Evolutionary conservation across 441 rosid species (phyloP).

Genomic region (Pelargonium myrrhifolium): DNA sequence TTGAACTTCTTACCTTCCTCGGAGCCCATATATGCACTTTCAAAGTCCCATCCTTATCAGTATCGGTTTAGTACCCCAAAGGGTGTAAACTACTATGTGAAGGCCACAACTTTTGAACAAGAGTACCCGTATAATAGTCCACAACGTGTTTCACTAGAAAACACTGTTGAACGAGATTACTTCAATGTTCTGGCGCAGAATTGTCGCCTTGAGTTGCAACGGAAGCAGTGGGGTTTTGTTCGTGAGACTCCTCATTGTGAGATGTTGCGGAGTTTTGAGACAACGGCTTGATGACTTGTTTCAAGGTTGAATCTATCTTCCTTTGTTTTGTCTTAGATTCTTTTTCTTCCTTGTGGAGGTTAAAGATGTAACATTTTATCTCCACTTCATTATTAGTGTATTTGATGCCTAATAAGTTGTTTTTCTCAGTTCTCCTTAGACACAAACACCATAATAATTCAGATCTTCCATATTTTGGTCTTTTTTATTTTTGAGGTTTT

Average conservation of each 20-base stretch:
- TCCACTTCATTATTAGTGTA: background rate
- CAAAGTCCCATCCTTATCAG: slow-evolving; percentile 64
- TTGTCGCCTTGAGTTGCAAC: slow-evolving; percentile 75
- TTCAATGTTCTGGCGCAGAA: slow-evolving; percentile 52
- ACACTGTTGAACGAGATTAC: slow-evolving; percentile 67
- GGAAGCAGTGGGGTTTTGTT: slow-evolving; percentile 87
- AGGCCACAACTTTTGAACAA: slow-evolving; percentile 63
- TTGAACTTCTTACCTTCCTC: slow-evolving; percentile 70
- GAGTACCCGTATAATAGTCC: slow-evolving; percentile 46
- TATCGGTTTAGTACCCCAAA: slow-evolving; percentile 56
- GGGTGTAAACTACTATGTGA: slow-evolving; percentile 76
- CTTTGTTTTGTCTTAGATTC: background rate
- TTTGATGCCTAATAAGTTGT: slow-evolving; percentile 2
- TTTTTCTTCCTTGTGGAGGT: no score
- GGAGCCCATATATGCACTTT: slow-evolving; percentile 59
- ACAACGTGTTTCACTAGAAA: slow-evolving; percentile 50
- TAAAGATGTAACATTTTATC: no score
- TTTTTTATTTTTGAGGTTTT: no score
- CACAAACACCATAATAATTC: no score
- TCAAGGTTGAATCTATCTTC: slow-evolving; percentile 29
- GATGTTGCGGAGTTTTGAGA: slow-evolving; percentile 55
- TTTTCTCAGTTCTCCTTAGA: background rate
- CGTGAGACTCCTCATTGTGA: slow-evolving; percentile 87
- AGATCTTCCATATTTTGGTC: no score
- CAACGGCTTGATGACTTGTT: slow-evolving; percentile 27